Conservation (phyloP, 495 filamentous ascomycete species). For the Penicillium cosmopolitanum region DNA sequence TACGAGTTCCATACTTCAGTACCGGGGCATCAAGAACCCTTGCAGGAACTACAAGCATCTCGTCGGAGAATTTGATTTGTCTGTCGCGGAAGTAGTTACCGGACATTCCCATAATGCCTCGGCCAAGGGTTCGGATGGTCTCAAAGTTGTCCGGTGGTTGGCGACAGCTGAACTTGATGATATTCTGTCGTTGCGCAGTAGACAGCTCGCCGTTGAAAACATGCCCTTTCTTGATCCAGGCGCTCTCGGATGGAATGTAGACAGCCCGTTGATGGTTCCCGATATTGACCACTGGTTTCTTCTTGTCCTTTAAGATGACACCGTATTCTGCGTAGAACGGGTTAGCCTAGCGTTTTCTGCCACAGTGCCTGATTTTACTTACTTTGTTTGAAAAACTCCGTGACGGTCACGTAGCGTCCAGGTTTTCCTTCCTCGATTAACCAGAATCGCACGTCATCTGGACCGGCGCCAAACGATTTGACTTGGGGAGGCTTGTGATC, state of each 20-base stretch:
- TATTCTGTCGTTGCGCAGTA: constrained; percentile 54
- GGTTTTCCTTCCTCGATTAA: not conserved
- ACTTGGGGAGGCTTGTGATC: constrained; percentile 8
- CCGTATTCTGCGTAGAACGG: constrained; percentile 19
- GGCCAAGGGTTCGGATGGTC: constrained; percentile 60
- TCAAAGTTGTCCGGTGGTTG: constrained; percentile 62
- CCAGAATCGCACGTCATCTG: constrained; percentile 22
- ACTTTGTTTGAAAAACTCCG: constrained; percentile 22
- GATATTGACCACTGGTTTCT: constrained; percentile 66
- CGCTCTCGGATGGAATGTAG: constrained; percentile 67
- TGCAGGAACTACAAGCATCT: constrained; percentile 26
- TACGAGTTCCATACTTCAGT: constrained; percentile 16
- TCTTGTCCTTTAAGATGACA: not conserved
- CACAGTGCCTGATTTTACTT: not conserved
- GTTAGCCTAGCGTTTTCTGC: not conserved
- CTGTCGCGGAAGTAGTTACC: constrained; percentile 8
- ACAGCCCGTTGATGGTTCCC: constrained; percentile 55
- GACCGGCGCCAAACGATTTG: constrained; percentile 1
- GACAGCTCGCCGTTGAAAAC: constrained; percentile 52
- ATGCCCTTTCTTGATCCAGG: constrained; percentile 64
- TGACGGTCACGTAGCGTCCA: constrained; percentile 16
- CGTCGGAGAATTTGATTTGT: constrained; percentile 4
- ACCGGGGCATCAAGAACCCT: constrained; percentile 21
- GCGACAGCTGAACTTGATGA: constrained; percentile 70
- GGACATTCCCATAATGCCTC: constrained; percentile 47